These are phyloP conservation scores for Blastocystis sp. DNA, from an alignment of 352 stramenopile genomes.

Conservation along the genomic window DNA sequence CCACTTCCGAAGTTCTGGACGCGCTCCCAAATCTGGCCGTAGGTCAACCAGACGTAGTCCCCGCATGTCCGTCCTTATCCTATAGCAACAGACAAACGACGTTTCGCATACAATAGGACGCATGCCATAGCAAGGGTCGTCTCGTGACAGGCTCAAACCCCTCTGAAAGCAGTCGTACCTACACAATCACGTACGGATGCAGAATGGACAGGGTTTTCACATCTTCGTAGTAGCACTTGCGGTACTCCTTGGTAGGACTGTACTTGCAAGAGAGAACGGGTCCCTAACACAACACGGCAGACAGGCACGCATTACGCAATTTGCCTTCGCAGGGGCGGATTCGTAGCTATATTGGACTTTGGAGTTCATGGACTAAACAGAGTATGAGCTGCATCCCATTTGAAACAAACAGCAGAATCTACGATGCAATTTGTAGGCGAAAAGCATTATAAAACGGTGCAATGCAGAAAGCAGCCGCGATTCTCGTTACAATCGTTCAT, in stretches of 20 bases:
- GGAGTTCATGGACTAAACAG: neutral
- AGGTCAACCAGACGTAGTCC: constrained; percentile 47
- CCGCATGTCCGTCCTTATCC: constrained; percentile 28
- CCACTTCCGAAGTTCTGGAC: constrained; percentile 53
- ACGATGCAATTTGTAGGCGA: neutral
- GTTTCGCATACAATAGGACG: neutral
- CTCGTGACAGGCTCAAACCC: constrained; percentile 11
- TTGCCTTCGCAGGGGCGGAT: constrained; percentile 46
- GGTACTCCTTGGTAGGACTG: neutral
- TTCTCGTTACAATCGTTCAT: neutral
- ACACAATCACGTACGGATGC: neutral
- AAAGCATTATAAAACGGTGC: neutral
- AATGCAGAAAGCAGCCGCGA: neutral
- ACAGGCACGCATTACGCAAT: neutral
- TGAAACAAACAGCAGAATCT: neutral
- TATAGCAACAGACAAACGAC: neutral
- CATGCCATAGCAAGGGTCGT: constrained; percentile 54
- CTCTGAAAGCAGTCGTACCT: constrained; percentile 51
- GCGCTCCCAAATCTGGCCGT: constrained; percentile 47
- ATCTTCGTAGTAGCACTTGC: constrained; percentile 24
- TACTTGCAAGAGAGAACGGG: constrained; percentile 14
- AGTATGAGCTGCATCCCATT: neutral
- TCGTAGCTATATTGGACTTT: neutral
- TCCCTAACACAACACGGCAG: neutral
- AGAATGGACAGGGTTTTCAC: neutral